These are phyloP conservation scores for Grammothele lineata DNA, from an alignment of 768 basidiomycete species.

Conservation along the genomic window DNA sequence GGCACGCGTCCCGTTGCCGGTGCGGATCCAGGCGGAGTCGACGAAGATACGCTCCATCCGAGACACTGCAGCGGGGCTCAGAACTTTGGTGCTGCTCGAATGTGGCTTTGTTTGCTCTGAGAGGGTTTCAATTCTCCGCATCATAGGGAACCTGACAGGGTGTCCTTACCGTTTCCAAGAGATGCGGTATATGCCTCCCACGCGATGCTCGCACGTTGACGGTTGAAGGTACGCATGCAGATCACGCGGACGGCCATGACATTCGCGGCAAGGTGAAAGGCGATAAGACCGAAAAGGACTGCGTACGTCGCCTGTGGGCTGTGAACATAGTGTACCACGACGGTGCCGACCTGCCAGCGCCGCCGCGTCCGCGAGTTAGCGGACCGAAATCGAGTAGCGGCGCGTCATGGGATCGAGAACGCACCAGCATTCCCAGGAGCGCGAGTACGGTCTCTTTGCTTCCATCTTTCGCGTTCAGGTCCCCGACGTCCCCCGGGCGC, in stretches of 20 bases:
- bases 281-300: slow-evolving; percentile 46
- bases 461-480: slow-evolving; percentile 67
- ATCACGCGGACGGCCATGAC: slow-evolving; percentile 58
- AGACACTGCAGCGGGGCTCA: neutral
- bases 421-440: slow-evolving; percentile 62
- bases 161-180: too few relatives aligned
- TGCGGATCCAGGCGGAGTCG: slow-evolving; percentile 2
- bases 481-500: slow-evolving; percentile 60
- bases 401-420: slow-evolving; percentile 15
- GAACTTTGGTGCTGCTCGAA: too few relatives aligned
- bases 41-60: slow-evolving; percentile 13
- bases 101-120: too few relatives aligned
- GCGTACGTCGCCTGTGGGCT: slow-evolving; percentile 45
- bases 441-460: slow-evolving; percentile 71
- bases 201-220: slow-evolving; percentile 50
- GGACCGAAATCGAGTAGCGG: neutral
- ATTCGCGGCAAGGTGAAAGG: slow-evolving; percentile 53
- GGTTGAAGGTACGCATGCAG: slow-evolving; percentile 53
- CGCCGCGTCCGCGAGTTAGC: too few relatives aligned
- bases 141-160: too few relatives aligned
- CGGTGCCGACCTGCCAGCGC: slow-evolving; percentile 50
- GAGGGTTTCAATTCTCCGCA: too few relatives aligned
- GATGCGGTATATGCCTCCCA: slow-evolving; percentile 47
- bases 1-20: neutral
- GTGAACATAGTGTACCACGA: slow-evolving; percentile 54